phyloP scores from a whole-genome alignment of 2,329 filamentous ascomycete genomes.

The Pleoardoris graminearum region DNA sequence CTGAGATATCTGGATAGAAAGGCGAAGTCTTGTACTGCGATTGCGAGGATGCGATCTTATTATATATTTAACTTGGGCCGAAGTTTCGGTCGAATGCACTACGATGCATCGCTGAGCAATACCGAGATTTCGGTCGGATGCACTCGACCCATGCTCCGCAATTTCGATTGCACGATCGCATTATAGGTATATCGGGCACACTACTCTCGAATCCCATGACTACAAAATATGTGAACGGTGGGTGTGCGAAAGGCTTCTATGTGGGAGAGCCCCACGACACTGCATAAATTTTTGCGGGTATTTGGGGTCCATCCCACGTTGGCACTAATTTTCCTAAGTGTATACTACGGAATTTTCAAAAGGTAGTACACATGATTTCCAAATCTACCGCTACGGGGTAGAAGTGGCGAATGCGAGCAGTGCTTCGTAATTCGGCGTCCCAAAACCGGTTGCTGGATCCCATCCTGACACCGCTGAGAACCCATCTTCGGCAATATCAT shows the following conservation, averaged over 20 bases:
- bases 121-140: neutral
- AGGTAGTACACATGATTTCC: neutral
- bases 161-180: neutral
- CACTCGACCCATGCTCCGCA: neutral
- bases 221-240: too few species aligned
- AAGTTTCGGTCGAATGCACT: slow-evolving; percentile 13
- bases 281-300: too few species aligned
- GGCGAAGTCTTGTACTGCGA: neutral
- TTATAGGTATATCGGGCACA: too few species aligned
- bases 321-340: too few species aligned
- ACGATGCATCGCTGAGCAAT: too few species aligned
- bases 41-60: neutral
- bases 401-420: slow-evolving; percentile 32
- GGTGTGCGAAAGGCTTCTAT: too few species aligned
- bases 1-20: neutral
- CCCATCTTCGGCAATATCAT: slow-evolving; percentile 21
- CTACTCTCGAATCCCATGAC: too few species aligned
- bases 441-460: slow-evolving; percentile 55
- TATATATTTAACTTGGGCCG: slow-evolving; percentile 8
- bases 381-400: slow-evolving; percentile 7
- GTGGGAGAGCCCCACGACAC: too few species aligned
- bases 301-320: too few species aligned
- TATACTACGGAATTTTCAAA: too few species aligned
- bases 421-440: slow-evolving; percentile 49
- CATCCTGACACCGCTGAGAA: slow-evolving; percentile 37